A percentile compares a stretch with the other conserved stretches of the same genome.
Conservation (phyloP, 352 stramenopile species). For the Phytophthora uliginosa region DNA sequence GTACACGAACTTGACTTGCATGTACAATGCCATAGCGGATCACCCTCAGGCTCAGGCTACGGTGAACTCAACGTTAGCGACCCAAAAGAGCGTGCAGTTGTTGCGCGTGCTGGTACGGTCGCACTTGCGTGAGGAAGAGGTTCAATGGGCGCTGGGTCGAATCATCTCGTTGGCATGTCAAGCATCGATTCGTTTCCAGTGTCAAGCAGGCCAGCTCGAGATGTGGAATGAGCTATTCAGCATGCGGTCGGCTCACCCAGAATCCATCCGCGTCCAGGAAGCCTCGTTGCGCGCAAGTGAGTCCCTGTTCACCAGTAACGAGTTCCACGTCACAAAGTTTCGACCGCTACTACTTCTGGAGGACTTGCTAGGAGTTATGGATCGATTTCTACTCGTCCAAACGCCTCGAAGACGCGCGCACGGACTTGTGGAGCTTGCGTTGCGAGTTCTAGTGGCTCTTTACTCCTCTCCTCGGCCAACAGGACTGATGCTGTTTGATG, state of each 20-base stretch:
- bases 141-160: slow-evolving; percentile 47
- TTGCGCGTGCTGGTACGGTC: slow-evolving; percentile 27
- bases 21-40: slow-evolving; percentile 29
- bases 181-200: slow-evolving; percentile 50
- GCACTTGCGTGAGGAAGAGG: slow-evolving; percentile 49
- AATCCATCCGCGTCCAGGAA: slow-evolving; percentile 46
- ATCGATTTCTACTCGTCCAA: slow-evolving; percentile 29
- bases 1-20: slow-evolving; percentile 36
- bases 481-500: slow-evolving; percentile 21
- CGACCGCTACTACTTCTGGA: slow-evolving; percentile 21
- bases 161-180: slow-evolving; percentile 30
- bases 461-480: slow-evolving; percentile 25
- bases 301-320: slow-evolving; percentile 39
- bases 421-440: slow-evolving; percentile 25
- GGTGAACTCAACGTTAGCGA: slow-evolving; percentile 31
- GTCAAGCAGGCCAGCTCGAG: slow-evolving; percentile 37
- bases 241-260: slow-evolving; percentile 37
- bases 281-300: slow-evolving; percentile 41
- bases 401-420: slow-evolving; percentile 25
- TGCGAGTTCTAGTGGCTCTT: slow-evolving; percentile 22
- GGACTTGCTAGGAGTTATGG: slow-evolving; percentile 33
- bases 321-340: slow-evolving; percentile 41
- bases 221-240: slow-evolving; percentile 46
- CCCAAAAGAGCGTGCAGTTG: slow-evolving; percentile 21
- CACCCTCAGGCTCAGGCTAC: slow-evolving; percentile 11